Evolutionary conservation across 257 asterid genomes (phyloP).

Genomic region (Orobanche coerulescens): DNA sequence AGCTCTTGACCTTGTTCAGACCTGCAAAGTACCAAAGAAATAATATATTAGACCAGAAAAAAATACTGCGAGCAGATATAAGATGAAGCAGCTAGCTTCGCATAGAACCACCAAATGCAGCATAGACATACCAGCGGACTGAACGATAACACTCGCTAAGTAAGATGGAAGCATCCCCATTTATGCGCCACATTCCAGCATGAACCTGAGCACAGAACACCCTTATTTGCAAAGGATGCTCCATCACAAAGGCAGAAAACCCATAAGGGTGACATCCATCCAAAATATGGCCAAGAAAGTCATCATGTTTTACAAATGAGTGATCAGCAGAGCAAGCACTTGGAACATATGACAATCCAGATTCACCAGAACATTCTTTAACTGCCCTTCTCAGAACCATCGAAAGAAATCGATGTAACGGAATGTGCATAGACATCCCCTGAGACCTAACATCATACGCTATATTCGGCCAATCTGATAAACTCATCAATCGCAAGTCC

Average conservation of each 20-base stretch:
- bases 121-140: slow-evolving; percentile 68
- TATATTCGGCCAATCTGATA: slow-evolving; percentile 82
- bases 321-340: slow-evolving; percentile 32
- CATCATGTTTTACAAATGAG: slow-evolving; percentile 33
- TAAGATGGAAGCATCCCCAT: slow-evolving; percentile 78
- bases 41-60: background rate
- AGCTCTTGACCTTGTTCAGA: slow-evolving; percentile 89
- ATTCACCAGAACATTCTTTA: slow-evolving; percentile 67
- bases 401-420: slow-evolving; percentile 80
- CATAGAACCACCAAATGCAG: slow-evolving; percentile 6
- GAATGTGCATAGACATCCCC: slow-evolving; percentile 77
- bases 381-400: slow-evolving; percentile 69
- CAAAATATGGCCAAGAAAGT: slow-evolving; percentile 66
- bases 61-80: background rate
- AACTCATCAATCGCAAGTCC: slow-evolving; percentile 61
- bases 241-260: slow-evolving; percentile 87
- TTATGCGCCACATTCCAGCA: slow-evolving; percentile 97
- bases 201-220: slow-evolving; percentile 94
- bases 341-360: slow-evolving; percentile 26
- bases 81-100: slow-evolving; percentile 4
- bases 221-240: slow-evolving; percentile 88
- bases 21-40: slow-evolving; percentile 43
- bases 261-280: slow-evolving; percentile 87
- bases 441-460: slow-evolving; percentile 80
- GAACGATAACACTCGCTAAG: slow-evolving; percentile 89